Base-by-base conservation (phyloP, 2,329 filamentous ascomycete species). In the Meredithiella fracta region DNA sequence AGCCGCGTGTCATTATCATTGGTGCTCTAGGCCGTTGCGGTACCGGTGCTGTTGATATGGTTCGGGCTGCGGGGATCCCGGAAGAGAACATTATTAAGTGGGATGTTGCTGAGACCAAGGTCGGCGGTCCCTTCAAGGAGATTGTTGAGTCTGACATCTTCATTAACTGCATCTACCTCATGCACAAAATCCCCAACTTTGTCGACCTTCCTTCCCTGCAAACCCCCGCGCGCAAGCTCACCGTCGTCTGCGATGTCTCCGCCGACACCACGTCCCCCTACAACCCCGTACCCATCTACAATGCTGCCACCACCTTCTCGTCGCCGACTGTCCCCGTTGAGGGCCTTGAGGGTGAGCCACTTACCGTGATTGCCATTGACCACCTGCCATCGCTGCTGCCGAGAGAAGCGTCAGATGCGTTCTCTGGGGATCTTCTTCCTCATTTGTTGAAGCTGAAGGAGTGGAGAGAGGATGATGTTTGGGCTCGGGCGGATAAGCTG, bases 101-200 rank as follows among this genome's bases (percentile, higher is more conserved):
- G 75, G 88, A 94, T 72, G 77, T 94, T 66, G 77, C 77, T 38
- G 87, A 94, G 77, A 94, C 87, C 26, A 62, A 60, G 23, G 74
- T 73, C 57, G 79, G 82, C 56, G 87, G 87, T 1, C 87, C 87
- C 8, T 92, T 90, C 69, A 69, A 74, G 60, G 86, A 92, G 71
- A 89, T 94, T 64, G 73, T 82, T 50, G 78, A 87, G 68, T 77
- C 73, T 59, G 82, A 86, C 64, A 83, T 88, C 65, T 87, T 89
- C 66, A 75, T 92, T 67, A 94, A 92, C 73, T 89, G 85, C 77
- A 91, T 95, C 67, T 95, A 95, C 71, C 80, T 96, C 44, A 80
- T 75, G 59, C 73, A 80, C 62, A 79, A 83, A 66, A 90, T 92
- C 62, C 85, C 86, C 25, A 84, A 85, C 34, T 96, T 96, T 66